A percentile compares a stretch with the other conserved stretches of the same genome.
These are phyloP conservation scores for Oxytropis ochrocephala DNA, from an alignment of 306 rosid genomes.

Conservation along the genomic window DNA sequence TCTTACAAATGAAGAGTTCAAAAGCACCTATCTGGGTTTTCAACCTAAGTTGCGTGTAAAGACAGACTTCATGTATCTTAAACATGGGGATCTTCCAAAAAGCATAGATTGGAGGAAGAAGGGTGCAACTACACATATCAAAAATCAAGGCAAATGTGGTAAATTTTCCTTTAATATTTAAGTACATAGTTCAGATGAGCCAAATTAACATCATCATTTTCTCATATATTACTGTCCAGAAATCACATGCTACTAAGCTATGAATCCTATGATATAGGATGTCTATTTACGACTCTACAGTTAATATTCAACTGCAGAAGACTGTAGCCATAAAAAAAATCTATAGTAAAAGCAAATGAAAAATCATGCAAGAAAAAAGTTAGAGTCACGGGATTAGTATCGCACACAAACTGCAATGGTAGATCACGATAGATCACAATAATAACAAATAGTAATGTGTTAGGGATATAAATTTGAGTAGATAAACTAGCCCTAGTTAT, in stretches of 20 bases:
- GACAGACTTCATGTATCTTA: constrained; percentile 28
- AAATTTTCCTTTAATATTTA: constrained; percentile 17
- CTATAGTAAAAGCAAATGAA: background rate
- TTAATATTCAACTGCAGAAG: background rate
- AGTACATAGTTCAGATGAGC: background rate
- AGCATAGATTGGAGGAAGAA: constrained; percentile 63
- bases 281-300: background rate
- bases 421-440: no score
- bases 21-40: constrained; percentile 32
- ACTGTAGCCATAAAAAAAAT: background rate
- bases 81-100: constrained; percentile 21
- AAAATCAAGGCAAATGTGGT: constrained; percentile 78
- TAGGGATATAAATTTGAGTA: background rate
- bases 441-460: background rate
- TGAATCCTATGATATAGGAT: no score
- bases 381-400: background rate
- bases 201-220: background rate
- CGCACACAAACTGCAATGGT: background rate
- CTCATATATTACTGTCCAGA: background rate
- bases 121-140: constrained; percentile 55
- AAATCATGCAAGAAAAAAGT: background rate
- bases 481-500: background rate
- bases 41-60: background rate
- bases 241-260: background rate
- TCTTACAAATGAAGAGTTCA: constrained; percentile 53